phyloP scores from a whole-genome alignment of 176 grass and related monocot species.

The Raddia guianensis region DNA sequence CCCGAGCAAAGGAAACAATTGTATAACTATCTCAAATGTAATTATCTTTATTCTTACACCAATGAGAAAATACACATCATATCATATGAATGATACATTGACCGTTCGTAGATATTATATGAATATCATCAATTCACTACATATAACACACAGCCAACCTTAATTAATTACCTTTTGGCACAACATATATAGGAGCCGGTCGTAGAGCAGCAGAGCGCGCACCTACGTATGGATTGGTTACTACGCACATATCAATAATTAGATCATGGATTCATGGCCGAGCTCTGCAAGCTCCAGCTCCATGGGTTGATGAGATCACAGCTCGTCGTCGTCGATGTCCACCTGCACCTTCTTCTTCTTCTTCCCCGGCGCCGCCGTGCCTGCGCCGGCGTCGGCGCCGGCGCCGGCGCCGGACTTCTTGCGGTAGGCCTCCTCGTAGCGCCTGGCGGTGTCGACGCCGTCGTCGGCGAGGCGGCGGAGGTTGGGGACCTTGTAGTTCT shows the following conservation, averaged over 20 bases:
- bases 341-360: constrained; percentile 11
- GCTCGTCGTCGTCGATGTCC: constrained; percentile 20
- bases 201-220: not conserved
- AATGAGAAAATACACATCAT: not conserved
- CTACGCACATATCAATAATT: not conserved
- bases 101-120: too few species aligned
- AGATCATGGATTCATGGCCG: too few species aligned
- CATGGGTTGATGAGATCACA: not conserved
- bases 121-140: not conserved
- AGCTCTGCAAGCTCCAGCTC: not conserved
- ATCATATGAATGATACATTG: too few species aligned
- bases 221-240: not conserved
- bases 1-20: too few species aligned
- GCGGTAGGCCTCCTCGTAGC: constrained; percentile 73
- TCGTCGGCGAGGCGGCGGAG: constrained; percentile 38
- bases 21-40: not conserved
- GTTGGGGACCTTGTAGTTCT: constrained; percentile 76
- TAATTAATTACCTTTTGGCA: not conserved
- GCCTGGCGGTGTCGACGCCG: constrained; percentile 44
- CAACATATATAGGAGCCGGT: not conserved
- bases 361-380: not conserved
- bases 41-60: not conserved
- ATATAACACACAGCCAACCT: not conserved
- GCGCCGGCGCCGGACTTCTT: constrained; percentile 23
- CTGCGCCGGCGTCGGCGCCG: not conserved